Evolutionary conservation across 805 yeast species (phyloP).

Genomic region (Candida koratica): DNA sequence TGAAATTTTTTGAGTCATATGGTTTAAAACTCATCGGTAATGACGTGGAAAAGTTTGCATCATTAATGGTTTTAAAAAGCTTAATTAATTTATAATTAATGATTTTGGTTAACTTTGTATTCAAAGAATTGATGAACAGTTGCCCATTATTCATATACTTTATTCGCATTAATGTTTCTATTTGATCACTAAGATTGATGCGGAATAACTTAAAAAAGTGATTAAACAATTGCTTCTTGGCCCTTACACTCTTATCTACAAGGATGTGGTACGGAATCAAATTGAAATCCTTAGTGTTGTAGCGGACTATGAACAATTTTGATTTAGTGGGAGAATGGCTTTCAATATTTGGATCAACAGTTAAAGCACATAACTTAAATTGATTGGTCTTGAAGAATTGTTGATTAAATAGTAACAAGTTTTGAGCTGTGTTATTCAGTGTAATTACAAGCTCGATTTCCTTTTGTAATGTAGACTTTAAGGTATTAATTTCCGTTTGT

Average conservation of each 20-base stretch:
- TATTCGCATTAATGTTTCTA: constrained; percentile 33
- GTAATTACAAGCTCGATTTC: constrained; percentile 27
- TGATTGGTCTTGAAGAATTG: constrained; percentile 29
- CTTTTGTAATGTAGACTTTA: constrained; percentile 28
- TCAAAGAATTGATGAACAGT: constrained; percentile 27
- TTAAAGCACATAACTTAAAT: constrained; percentile 27
- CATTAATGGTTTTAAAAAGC: constrained; percentile 18
- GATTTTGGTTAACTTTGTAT: constrained; percentile 24
- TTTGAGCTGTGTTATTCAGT: constrained; percentile 18
- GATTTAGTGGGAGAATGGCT: not conserved
- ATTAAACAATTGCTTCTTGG: constrained; percentile 19
- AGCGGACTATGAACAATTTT: constrained; percentile 19
- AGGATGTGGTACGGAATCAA: constrained; percentile 33
- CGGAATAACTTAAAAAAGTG: constrained; percentile 36
- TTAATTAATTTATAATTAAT: constrained; percentile 27
- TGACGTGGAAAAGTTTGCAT: constrained; percentile 22
- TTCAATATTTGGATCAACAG: constrained; percentile 10
- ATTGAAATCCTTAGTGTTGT: constrained; percentile 30
- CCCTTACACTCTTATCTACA: constrained; percentile 10
- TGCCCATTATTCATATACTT: constrained; percentile 31
- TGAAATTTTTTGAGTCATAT: constrained; percentile 8
- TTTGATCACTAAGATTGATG: constrained; percentile 35
- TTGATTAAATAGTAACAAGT: constrained; percentile 21
- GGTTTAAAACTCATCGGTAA: constrained; percentile 17
- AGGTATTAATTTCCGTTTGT: constrained; percentile 25